Conservation (phyloP, 2,329 filamentous ascomycete genomes). For the Sordariomycetes sp. region DNA sequence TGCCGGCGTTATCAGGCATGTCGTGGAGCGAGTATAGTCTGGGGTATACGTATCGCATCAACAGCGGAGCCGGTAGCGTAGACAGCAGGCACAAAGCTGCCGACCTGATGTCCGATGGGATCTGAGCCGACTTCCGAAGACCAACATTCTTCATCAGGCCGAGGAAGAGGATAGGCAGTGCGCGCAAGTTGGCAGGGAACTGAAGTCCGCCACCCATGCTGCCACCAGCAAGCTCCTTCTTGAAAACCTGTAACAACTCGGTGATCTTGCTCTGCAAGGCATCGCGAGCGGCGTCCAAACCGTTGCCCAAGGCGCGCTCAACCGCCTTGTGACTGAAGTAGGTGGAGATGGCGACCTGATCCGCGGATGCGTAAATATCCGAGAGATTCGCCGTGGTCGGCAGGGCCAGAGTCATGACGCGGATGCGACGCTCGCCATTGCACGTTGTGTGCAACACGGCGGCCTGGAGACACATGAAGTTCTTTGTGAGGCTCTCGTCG, state of each 20-base stretch:
- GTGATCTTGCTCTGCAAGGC: conserved; percentile 84
- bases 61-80: conserved; percentile 77
- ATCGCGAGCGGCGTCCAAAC: conserved; percentile 84
- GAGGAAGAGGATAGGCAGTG: conserved; percentile 81
- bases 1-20: conserved; percentile 89
- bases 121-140: conserved; percentile 84
- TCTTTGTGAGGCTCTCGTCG: conserved; percentile 87
- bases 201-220: conserved; percentile 93
- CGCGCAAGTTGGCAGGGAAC: conserved; percentile 86
- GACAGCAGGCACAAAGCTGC: conserved; percentile 91
- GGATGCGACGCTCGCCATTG: conserved; percentile 91
- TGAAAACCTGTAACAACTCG: conserved; percentile 89
- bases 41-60: conserved; percentile 90
- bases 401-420: conserved; percentile 85
- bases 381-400: conserved; percentile 87
- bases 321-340: conserved; percentile 98
- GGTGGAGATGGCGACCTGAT: conserved; percentile 85
- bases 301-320: conserved; percentile 75
- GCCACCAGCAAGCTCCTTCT: conserved; percentile 90
- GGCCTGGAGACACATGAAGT: conserved; percentile 84
- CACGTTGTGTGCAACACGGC: conserved; percentile 96
- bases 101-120: conserved; percentile 86
- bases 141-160: conserved; percentile 95
- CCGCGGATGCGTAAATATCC: conserved; percentile 88
- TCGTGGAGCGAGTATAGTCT: conserved; percentile 82